phyloP scores from a whole-genome alignment of 1,139 yeast species.

The Candida anutae region DNA sequence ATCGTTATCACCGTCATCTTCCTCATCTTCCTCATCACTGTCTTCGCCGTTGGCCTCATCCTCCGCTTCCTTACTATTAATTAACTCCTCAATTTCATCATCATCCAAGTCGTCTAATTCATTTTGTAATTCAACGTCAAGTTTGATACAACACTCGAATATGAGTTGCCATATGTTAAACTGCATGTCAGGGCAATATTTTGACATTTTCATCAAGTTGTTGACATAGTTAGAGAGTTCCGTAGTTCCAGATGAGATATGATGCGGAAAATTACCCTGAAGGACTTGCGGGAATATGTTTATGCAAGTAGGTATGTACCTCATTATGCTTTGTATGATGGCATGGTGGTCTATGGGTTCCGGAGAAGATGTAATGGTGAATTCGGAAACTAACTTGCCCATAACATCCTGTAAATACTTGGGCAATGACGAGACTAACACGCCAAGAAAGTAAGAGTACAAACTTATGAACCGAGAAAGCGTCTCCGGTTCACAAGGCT shows the following conservation, averaged over 20 bases:
- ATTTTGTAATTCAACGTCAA: constrained; percentile 92
- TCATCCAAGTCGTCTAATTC: constrained; percentile 76
- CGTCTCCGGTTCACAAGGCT: too few species aligned
- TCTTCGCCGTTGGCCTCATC: constrained; percentile 71
- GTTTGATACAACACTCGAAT: constrained; percentile 70
- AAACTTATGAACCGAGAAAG: constrained; percentile 41
- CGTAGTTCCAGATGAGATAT: constrained; percentile 46
- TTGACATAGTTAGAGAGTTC: constrained; percentile 56
- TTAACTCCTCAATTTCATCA: constrained; percentile 62
- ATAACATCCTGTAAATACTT: constrained; percentile 86
- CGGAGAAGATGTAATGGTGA: constrained; percentile 20
- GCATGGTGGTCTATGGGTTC: constrained; percentile 53
- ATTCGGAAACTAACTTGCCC: constrained; percentile 53
- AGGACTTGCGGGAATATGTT: constrained; percentile 55
- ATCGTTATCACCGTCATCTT: constrained; percentile 28
- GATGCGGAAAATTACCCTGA: constrained; percentile 68
- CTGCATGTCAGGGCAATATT: constrained; percentile 70
- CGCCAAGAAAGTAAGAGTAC: constrained; percentile 62
- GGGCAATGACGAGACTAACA: constrained; percentile 79
- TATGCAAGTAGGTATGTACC: constrained; percentile 75
- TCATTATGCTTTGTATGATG: constrained; percentile 53
- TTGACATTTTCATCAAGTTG: constrained; percentile 51
- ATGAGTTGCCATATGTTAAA: constrained; percentile 73
- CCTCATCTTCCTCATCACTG: constrained; percentile 48
- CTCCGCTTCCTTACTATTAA: constrained; percentile 46